These are phyloP conservation scores for Podila clonocystis DNA, from an alignment of 192 early-diverging fungal species.

Conservation along the genomic window DNA sequence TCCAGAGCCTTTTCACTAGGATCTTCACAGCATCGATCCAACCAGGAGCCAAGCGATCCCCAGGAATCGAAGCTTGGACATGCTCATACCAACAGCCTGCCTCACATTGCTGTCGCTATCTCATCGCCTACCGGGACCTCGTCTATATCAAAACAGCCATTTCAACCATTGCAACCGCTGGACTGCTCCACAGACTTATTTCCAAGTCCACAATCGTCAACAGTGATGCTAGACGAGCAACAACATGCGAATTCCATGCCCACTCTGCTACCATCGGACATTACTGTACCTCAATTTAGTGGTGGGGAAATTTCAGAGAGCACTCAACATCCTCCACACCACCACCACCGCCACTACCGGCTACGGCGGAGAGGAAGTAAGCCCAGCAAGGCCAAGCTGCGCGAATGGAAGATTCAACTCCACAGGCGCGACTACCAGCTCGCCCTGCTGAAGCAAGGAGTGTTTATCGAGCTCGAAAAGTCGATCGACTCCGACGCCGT, in stretches of 20 bases:
- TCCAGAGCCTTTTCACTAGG: slow-evolving; percentile 6
- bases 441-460: slow-evolving; percentile 29
- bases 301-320: neutral
- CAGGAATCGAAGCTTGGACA: neutral
- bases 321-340: neutral
- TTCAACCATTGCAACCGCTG: slow-evolving; percentile 8
- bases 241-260: neutral
- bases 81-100: neutral
- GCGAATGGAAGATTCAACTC: slow-evolving; percentile 28
- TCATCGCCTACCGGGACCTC: neutral
- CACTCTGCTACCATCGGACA: neutral
- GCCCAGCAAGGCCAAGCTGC: slow-evolving; percentile 19
- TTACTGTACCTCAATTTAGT: neutral
- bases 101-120: slow-evolving; percentile 12
- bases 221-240: neutral
- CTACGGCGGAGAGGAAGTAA: neutral
- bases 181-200: slow-evolving; percentile 34
- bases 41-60: neutral
- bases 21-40: neutral
- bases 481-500: slow-evolving; percentile 31
- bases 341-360: neutral
- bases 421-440: slow-evolving; percentile 35
- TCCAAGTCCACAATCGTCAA: slow-evolving; percentile 12
- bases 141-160: neutral
- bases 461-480: slow-evolving; percentile 45